phyloP scores from a whole-genome alignment of 2,329 filamentous ascomycete species.

The Amesomyces nigricolor region DNA sequence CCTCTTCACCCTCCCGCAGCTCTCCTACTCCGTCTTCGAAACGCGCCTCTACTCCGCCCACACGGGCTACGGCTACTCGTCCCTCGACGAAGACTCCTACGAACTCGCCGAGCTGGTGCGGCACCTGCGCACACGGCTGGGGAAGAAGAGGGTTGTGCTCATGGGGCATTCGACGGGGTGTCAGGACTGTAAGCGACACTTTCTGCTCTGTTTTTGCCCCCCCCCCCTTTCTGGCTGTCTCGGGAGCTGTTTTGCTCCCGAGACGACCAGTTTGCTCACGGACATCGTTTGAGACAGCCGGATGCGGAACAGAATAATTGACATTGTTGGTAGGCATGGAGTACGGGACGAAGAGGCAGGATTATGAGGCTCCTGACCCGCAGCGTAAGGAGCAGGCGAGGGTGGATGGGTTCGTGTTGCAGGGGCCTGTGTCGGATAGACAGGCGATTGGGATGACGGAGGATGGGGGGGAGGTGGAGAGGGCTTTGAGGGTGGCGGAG shows the following conservation, averaged over 20 bases:
- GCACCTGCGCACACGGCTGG: constrained; percentile 45
- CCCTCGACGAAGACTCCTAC: constrained; percentile 47
- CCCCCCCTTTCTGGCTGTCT: too few species aligned
- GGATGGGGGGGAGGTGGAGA: constrained; percentile 40
- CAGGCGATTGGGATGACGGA: constrained; percentile 51
- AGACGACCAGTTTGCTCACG: too few species aligned
- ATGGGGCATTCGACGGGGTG: constrained; percentile 56
- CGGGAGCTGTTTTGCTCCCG: too few species aligned
- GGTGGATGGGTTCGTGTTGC: constrained; percentile 71
- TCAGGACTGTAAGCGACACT: constrained; percentile 43
- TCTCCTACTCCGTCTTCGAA: constrained; percentile 51
- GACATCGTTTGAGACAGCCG: too few species aligned
- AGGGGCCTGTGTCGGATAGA: constrained; percentile 74
- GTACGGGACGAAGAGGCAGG: constrained; percentile 34
- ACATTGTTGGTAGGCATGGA: constrained; percentile 34
- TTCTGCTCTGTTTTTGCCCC: too few species aligned
- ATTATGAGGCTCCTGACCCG: neutral
- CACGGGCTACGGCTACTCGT: constrained; percentile 45
- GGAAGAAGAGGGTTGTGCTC: constrained; percentile 47
- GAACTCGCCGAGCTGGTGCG: constrained; percentile 49
- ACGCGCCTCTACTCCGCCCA: constrained; percentile 52
- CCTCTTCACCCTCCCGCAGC: constrained; percentile 34
- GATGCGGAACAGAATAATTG: too few species aligned
- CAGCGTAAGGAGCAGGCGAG: neutral
- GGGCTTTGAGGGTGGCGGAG: constrained; percentile 44